Evolutionary conservation across 176 grass and related monocot genomes (phyloP).

Genomic region (Melocanna baccifera): DNA sequence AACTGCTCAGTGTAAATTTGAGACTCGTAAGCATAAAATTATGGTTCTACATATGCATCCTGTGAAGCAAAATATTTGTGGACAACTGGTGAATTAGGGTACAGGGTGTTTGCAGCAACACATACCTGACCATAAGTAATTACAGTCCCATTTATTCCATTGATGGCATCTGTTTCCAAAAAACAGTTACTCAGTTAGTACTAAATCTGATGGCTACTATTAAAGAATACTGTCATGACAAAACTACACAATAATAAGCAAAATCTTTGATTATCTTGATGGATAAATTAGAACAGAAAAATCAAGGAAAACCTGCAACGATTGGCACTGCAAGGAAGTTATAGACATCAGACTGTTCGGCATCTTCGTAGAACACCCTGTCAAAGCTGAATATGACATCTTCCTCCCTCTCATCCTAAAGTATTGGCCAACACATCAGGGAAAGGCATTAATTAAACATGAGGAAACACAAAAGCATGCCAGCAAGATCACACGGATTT

Average conservation of each 20-base stretch:
- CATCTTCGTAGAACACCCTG: conserved; percentile 70
- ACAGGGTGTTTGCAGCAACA: conserved; percentile 11
- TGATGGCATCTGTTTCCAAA: conserved; percentile 51
- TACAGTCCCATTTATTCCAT: conserved; percentile 71
- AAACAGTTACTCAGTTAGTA: background rate
- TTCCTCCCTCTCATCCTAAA: conserved; percentile 78
- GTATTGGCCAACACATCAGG: conserved; percentile 3
- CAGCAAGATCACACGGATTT: conserved; percentile 27
- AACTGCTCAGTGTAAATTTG: conserved; percentile 3
- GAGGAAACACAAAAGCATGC: background rate
- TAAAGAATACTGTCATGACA: conserved; percentile 1
- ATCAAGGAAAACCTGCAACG: conserved; percentile 51
- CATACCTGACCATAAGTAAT: conserved; percentile 82
- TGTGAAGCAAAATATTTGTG: conserved; percentile 2
- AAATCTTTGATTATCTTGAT: background rate
- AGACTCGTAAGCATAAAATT: background rate
- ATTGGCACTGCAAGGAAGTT: conserved; percentile 66
- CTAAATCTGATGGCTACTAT: background rate
- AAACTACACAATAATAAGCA: background rate
- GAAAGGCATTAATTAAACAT: conserved; percentile 16
- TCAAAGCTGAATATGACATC: conserved; percentile 76
- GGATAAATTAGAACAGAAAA: conserved; percentile 9
- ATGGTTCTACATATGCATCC: background rate
- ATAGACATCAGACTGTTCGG: conserved; percentile 63
- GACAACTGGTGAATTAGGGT: background rate